Conservation (phyloP, 306 rosid species). For the Dryas octopetala region DNA sequence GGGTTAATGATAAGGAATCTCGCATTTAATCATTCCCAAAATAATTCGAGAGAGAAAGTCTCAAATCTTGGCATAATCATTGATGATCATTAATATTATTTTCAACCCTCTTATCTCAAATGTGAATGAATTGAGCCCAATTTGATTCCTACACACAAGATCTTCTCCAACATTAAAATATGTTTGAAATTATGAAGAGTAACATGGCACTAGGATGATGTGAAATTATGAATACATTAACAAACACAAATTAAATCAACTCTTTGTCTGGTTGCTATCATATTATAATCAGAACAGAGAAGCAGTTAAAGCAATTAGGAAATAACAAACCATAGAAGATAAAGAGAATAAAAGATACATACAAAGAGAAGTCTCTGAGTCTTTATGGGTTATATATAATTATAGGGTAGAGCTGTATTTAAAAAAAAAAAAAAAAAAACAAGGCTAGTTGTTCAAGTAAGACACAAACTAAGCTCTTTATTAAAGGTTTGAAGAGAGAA, state of each 20-base stretch:
- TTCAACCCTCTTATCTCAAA: slow-evolving; percentile 5
- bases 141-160: slow-evolving; percentile 16
- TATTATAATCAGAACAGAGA: slow-evolving; percentile 15
- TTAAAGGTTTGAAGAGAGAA: neutral
- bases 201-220: slow-evolving; percentile 18
- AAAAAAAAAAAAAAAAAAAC: neutral
- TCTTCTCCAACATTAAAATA: slow-evolving; percentile 10
- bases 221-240: neutral
- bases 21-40: slow-evolving; percentile 3
- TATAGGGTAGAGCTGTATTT: no score
- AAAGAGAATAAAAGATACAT: slow-evolving; percentile 11
- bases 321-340: neutral
- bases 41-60: slow-evolving; percentile 11
- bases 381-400: neutral
- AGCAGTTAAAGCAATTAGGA: neutral
- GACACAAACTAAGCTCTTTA: slow-evolving; percentile 4
- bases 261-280: slow-evolving; percentile 20
- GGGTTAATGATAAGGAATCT: slow-evolving; percentile 16
- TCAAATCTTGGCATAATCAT: slow-evolving; percentile 24
- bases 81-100: slow-evolving; percentile 4
- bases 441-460: neutral
- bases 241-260: slow-evolving; percentile 3
- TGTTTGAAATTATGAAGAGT: slow-evolving; percentile 13
- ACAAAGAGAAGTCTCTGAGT: neutral
- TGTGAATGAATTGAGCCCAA: slow-evolving; percentile 9